A percentile compares a stretch with the other conserved stretches of the same genome.
Evolutionary conservation across 345 rosid genomes (phyloP).

Genomic region (Eutrema yunnanense): DNA sequence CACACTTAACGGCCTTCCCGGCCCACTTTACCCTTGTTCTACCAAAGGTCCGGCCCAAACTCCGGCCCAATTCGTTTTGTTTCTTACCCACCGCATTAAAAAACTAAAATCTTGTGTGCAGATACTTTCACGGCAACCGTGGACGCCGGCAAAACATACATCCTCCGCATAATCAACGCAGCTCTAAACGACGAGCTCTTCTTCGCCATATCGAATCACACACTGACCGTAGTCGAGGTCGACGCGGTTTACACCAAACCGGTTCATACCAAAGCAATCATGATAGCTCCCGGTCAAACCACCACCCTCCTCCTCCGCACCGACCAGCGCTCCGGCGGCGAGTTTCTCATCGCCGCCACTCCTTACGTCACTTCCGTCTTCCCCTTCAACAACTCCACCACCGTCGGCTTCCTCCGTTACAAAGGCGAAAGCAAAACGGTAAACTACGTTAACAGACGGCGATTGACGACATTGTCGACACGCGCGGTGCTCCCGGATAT

Average conservation of each 20-base stretch:
- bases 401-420: constrained; percentile 49
- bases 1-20: constrained; percentile 65
- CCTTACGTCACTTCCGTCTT: constrained; percentile 50
- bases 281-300: constrained; percentile 72
- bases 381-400: constrained; percentile 51
- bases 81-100: too few relatives aligned
- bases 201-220: constrained; percentile 51
- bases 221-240: constrained; percentile 48
- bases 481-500: constrained; percentile 34
- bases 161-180: constrained; percentile 60
- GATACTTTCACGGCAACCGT: constrained; percentile 47
- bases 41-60: constrained; percentile 50
- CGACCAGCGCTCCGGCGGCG: constrained; percentile 32
- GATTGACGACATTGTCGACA: background rate
- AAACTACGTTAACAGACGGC: background rate
- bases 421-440: constrained; percentile 1
- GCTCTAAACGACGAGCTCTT: constrained; percentile 59
- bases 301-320: constrained; percentile 49
- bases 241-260: constrained; percentile 64
- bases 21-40: constrained; percentile 65
- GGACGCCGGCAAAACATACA: constrained; percentile 48
- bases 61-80: too few relatives aligned
- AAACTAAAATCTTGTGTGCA: constrained; percentile 11
- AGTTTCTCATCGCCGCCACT: constrained; percentile 45
- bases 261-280: constrained; percentile 41